Evolutionary conservation across 257 asterid species (phyloP).

Genomic region (Solanum virginianum): DNA sequence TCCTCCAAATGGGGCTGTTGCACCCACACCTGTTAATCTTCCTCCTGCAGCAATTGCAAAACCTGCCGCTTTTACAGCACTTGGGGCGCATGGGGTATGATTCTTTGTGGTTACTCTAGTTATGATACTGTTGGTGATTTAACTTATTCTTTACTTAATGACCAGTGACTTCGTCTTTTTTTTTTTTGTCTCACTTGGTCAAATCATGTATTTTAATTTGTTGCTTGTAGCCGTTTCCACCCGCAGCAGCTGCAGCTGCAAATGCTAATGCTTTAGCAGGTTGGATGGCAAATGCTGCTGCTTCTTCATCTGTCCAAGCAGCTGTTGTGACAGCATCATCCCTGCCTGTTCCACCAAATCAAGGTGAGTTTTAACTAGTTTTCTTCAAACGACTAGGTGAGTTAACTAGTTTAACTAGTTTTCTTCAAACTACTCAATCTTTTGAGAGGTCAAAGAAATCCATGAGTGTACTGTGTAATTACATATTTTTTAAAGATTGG

Average conservation of each 20-base stretch:
- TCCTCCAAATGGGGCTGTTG: constrained; percentile 78
- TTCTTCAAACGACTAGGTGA: background rate
- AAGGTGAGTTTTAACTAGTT: constrained; percentile 31
- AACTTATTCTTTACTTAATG: background rate
- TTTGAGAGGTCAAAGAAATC: background rate
- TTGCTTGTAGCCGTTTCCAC: constrained; percentile 75
- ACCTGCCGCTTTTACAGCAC: constrained; percentile 59
- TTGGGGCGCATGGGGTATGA: constrained; percentile 88
- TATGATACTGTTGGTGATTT: background rate
- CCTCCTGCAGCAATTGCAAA: constrained; percentile 71
- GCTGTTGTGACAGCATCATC: constrained; percentile 90
- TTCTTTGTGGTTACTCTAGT: background rate
- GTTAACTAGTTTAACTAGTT: background rate
- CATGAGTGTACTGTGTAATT: background rate
- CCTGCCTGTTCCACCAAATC: constrained; percentile 77
- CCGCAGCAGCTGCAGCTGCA: constrained; percentile 63
- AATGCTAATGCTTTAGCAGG: constrained; percentile 93
- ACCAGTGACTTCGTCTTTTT: background rate
- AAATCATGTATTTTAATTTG: background rate
- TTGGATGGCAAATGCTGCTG: constrained; percentile 98
- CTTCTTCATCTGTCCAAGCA: constrained; percentile 93
- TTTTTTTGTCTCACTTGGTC: background rate
- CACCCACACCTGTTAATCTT: constrained; percentile 67
- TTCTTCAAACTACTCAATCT: background rate
- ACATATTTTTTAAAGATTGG: too few species aligned